phyloP scores from a whole-genome alignment of 1,284 basidiomycete genomes.

The Ganoderma leucocontextum region DNA sequence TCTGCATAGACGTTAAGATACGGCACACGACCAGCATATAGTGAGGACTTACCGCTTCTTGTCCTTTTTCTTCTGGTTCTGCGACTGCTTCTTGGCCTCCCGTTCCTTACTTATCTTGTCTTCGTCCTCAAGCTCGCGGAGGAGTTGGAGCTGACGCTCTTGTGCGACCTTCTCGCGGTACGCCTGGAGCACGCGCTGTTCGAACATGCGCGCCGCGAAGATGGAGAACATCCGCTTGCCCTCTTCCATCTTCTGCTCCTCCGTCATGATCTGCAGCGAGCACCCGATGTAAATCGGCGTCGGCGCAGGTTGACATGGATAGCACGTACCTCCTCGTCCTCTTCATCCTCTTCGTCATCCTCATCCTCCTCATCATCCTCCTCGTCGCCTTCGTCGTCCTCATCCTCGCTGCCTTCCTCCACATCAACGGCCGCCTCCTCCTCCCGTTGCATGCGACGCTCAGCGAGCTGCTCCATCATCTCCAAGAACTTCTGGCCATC shows the following conservation, averaged over 20 bases:
- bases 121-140: constrained; percentile 67
- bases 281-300: constrained; percentile 26
- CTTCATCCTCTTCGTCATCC: constrained; percentile 47
- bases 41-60: constrained; percentile 78
- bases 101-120: constrained; percentile 66
- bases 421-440: constrained; percentile 87
- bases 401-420: constrained; percentile 53
- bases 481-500: constrained; percentile 99
- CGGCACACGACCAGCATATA: constrained; percentile 17
- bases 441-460: constrained; percentile 92
- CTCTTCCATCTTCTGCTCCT: constrained; percentile 97
- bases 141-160: constrained; percentile 61
- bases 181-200: constrained; percentile 90
- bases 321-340: constrained; percentile 45
- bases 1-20: constrained; percentile 51
- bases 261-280: constrained; percentile 68
- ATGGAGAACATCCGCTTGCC: constrained; percentile 99
- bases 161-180: constrained; percentile 50
- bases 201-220: constrained; percentile 99
- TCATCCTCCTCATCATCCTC: constrained; percentile 46
- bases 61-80: constrained; percentile 99
- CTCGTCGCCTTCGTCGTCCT: constrained; percentile 46
- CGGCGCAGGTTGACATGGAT: constrained; percentile 17
- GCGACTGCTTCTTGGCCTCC: constrained; percentile 94
- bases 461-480: constrained; percentile 99